Percentiles rank a stretch among this genome's conserved stretches.
These are phyloP conservation scores for Barbatosphaeria neglecta DNA, from an alignment of 495 filamentous ascomycete genomes.

Conservation along the genomic window DNA sequence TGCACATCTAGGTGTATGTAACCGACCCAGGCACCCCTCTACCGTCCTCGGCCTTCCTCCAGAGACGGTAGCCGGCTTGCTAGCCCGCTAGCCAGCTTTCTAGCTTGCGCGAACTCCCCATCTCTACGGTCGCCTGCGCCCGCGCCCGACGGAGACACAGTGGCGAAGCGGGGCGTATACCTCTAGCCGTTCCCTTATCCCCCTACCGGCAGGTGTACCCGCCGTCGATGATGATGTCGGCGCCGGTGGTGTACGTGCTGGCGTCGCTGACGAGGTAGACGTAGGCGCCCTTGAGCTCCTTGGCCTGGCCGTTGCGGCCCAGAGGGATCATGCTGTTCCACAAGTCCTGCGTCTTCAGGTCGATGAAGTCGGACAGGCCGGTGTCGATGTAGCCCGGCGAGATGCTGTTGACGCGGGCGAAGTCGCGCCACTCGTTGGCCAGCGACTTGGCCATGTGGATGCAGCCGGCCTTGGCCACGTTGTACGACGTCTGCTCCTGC, in stretches of 20 bases:
- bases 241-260: slow-evolving; percentile 42
- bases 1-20: too few species aligned
- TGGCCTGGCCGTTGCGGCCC: slow-evolving; percentile 60
- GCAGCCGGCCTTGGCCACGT: slow-evolving; percentile 58
- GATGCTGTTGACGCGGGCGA: slow-evolving; percentile 63
- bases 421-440: slow-evolving; percentile 69
- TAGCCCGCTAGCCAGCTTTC: too few species aligned
- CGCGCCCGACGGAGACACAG: too few species aligned
- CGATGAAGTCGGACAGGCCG: slow-evolving; percentile 64
- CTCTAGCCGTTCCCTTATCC: too few species aligned
- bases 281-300: slow-evolving; percentile 78
- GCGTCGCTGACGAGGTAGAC: slow-evolving; percentile 68
- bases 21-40: too few species aligned
- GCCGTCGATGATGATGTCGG: slow-evolving; percentile 45
- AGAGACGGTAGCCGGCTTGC: too few species aligned
- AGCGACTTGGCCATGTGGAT: slow-evolving; percentile 42
- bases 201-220: slow-evolving; percentile 33
- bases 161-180: too few species aligned
- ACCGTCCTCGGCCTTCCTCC: too few species aligned
- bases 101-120: too few species aligned
- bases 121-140: too few species aligned
- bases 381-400: slow-evolving; percentile 75
- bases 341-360: slow-evolving; percentile 53
- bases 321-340: slow-evolving; percentile 73
- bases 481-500: slow-evolving; percentile 69